Evolutionary conservation across 139 green algal species (phyloP), one percentile per base, ranked within the genome.

Genomic region (Chlorella sp.): DNA sequence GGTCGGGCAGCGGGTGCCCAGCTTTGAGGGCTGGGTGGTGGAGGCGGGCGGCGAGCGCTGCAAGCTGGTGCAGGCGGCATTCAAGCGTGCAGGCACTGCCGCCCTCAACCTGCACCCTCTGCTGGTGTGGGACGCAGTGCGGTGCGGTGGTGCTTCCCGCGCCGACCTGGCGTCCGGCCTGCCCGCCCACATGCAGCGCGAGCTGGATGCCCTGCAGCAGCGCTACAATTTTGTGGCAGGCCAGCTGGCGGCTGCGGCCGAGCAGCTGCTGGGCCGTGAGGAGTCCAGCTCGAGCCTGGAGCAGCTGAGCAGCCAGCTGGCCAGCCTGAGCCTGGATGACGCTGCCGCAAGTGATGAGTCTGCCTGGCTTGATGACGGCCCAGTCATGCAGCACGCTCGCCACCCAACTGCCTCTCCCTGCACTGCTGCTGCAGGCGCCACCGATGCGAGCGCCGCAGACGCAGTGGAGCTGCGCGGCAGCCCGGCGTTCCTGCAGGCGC

Each of bases 11-110:
- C n/a, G n/a, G n/a, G n/a, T n/a, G 31, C 58, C 58, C 31, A 43
- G 31, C 31, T 65, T 43, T 25, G 58, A 65, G 58, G 58, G 58
- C 58, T 65, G 58, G 58, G 58, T 65, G 58, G 33, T 65, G 31
- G 8, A 65, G 58, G 33, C 8, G 33, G 12, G 58, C 33, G 58
- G 58, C 11, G 33, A n/a, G n/a, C n/a, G 58, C 33, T 4, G 41
- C 17, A 65, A 65, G 58, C 58, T 65, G 8, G 58, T 65, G 31
- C 58, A 65, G 33, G 58, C 58, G 8, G 31, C 31, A 23, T 65
- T 65, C 58, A 65, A 65, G 33, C 31, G 31, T 4, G 58, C 58
- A 43, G 58, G 58, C 8, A 33, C 55, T 8, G 55, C 33, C 12
- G 8, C 7, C 33, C 11, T 11, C 4, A 3, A 19, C 33, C 31